Percentiles rank a stretch among this genome's conserved stretches.
These are phyloP conservation scores for Saxophila tyrrhenica DNA, from an alignment of 495 filamentous ascomycete genomes.

Conservation along the genomic window DNA sequence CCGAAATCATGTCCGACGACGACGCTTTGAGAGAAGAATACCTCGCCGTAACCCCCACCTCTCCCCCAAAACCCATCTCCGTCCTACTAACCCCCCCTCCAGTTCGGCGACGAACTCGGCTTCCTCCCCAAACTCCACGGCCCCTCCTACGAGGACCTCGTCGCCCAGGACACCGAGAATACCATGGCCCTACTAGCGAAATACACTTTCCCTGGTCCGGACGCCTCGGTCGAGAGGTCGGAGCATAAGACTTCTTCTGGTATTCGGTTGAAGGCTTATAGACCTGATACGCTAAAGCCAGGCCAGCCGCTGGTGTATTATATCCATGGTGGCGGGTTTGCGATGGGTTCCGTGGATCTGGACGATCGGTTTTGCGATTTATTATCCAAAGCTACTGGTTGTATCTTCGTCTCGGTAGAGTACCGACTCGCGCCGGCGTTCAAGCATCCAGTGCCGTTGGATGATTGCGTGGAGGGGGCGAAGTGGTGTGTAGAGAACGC, in stretches of 20 bases:
- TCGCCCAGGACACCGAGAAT: neutral
- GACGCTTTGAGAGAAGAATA: neutral
- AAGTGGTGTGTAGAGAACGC: slow-evolving; percentile 29
- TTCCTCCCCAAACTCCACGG: neutral
- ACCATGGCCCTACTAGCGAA: neutral
- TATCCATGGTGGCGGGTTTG: slow-evolving; percentile 35
- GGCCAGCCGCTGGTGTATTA: slow-evolving; percentile 28
- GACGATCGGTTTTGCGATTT: slow-evolving; percentile 26
- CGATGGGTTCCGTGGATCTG: slow-evolving; percentile 27
- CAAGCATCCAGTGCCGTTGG: slow-evolving; percentile 32
- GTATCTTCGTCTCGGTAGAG: slow-evolving; percentile 31
- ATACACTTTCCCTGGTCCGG: neutral
- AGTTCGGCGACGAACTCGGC: neutral
- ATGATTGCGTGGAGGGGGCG: slow-evolving; percentile 31
- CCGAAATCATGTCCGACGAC: too few relatives aligned
- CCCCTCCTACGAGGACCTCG: neutral
- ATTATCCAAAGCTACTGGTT: slow-evolving; percentile 23
- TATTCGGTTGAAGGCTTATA: neutral
- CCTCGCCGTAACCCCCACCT: neutral
- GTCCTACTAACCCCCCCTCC: too few relatives aligned
- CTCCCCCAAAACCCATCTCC: too few relatives aligned
- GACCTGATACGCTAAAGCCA: neutral
- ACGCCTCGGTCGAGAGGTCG: neutral
- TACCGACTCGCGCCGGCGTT: slow-evolving; percentile 29
- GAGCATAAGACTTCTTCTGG: neutral